Base-by-base conservation (phyloP, 2,329 filamentous ascomycete species). In the Aspergillus tubingensis region DNA sequence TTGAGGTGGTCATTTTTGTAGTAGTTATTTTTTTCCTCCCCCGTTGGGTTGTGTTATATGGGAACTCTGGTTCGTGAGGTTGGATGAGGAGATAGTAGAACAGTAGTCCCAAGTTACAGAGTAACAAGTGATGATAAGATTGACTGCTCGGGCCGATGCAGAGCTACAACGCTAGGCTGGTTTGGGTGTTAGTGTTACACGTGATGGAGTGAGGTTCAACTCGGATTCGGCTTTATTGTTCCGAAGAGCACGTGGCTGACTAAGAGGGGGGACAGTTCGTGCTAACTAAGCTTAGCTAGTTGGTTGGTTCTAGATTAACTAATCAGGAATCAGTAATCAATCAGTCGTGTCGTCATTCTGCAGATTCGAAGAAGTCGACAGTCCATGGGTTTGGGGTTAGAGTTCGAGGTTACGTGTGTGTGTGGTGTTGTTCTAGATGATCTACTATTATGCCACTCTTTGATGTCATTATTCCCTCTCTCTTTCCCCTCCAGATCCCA, bases 1-100 rank as follows among this genome's bases (percentile, higher is more conserved):
- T 49, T 39, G 60, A 64, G 57, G 47, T 32, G 47, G 61, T 62
- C 44, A 62, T 66, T 63, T 64, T 64, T 66, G 59, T 10, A 32
- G 10, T 32, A 11, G 10, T 32, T 32, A 11, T 8, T 32, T 11
- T 32, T 11, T 32, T 1, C 30, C 30, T 30, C 10, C 10, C 11
- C 32, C 32, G 5, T 36, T 36, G 32, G 30, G 32, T 13, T 11
- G 10, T 36, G 32, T 36, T 36, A 36, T 32, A 11, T 13, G 25
- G 7, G 25, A 36, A 15, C 11, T 36, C 10, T 36, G 32, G 32
- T 36, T 36, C 11, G 32, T 36, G 32, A 5, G 32, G 32, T 13
- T 36, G 32, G 11, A 36, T 32, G 30, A 32, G 30, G 30, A 32
- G 8, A 32, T 32, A 11, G 10, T 5, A 11, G 10, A 10, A 32